phyloP scores from a whole-genome alignment of 768 basidiomycete species.

The Kondoa subrosea region DNA sequence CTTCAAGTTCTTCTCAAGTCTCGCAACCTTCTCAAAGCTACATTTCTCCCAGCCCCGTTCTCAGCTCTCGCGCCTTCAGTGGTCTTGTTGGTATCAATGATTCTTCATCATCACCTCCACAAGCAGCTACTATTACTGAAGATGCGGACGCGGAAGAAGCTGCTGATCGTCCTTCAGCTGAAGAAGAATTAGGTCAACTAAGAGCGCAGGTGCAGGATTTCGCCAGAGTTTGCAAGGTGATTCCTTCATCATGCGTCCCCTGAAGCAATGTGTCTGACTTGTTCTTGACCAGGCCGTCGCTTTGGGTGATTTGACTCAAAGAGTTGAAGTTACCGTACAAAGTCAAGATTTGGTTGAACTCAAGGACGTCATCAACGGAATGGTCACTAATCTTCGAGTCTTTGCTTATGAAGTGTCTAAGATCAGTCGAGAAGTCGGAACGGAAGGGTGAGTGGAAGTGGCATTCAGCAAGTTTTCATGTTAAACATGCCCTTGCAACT shows the following conservation, averaged over 20 bases:
- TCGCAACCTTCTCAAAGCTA: neutral
- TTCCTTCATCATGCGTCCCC: conserved; percentile 8
- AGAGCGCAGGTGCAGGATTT: conserved; percentile 74
- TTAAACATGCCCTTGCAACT: conserved; percentile 32
- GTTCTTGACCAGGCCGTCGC: conserved; percentile 44
- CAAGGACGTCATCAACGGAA: conserved; percentile 54
- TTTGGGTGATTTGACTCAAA: conserved; percentile 55
- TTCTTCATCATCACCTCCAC: neutral
- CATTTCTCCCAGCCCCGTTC: neutral
- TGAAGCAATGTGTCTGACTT: conserved; percentile 8
- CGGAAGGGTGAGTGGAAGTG: conserved; percentile 29
- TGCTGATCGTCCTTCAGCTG: conserved; percentile 1
- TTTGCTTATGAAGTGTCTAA: conserved; percentile 62
- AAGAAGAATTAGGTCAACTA: conserved; percentile 55
- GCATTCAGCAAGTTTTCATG: neutral
- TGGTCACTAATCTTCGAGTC: conserved; percentile 51
- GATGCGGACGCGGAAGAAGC: conserved; percentile 11
- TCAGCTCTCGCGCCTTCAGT: neutral
- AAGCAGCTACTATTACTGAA: neutral
- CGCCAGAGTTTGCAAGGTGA: conserved; percentile 53
- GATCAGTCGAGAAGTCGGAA: conserved; percentile 39
- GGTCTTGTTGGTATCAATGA: neutral
- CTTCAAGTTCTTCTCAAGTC: neutral
- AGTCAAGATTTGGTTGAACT: conserved; percentile 64
- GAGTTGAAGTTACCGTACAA: conserved; percentile 61